Evolutionary conservation across 371 early-diverging fungal species (phyloP), one percentile per base, ranked within the genome.

Genomic region (Mortierella sp.): DNA sequence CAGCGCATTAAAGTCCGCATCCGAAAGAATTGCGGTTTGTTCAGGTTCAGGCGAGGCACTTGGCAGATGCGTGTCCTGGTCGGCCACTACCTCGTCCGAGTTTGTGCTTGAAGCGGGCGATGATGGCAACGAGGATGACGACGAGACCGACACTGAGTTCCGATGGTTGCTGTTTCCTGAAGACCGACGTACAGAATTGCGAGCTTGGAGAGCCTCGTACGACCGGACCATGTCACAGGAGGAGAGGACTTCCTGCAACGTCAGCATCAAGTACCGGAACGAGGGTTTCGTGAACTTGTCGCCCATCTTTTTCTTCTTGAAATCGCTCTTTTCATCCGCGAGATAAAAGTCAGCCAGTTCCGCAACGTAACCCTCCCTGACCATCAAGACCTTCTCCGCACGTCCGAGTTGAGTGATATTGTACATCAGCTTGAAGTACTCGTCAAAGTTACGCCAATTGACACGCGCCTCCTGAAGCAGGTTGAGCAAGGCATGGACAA

Each of bases 321-420:
- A 44, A 47, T 74, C 74, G 41, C 26, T 43, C 39, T 47, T 74
- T 53, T 87, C 87, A 43, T 88, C 88, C 37, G 74, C 63, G 22
- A 85, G 68, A 44, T 87, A 88, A 47, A 88, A 78, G 44, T 86
- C 85, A 16, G 83, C 52, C 34, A 88, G 68, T 22, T 82, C 79
- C 5, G 85, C 64, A 14, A 87, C 40, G 8, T 82, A 75, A 40
- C 85, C 80, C 22, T 76, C 71, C 9, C 71, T 70, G 24, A 79
- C 75, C 85, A 88, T 86, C 37, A 75, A 40, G 16, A 64, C 53
- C 14, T 79, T 65, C 48, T 92, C 92, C 2, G 90, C 87, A 31
- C 91, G 82, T 26, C 93, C 93, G 52, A 90, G 89, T 66, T 90
- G 88, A 0, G 92, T 84, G 22, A 92, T 83, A 64, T 91, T 88